Evolutionary conservation across 2,329 filamentous ascomycete species (phyloP), one percentile per base, ranked within the genome.

Genomic region (Epichloe glyceriae): DNA sequence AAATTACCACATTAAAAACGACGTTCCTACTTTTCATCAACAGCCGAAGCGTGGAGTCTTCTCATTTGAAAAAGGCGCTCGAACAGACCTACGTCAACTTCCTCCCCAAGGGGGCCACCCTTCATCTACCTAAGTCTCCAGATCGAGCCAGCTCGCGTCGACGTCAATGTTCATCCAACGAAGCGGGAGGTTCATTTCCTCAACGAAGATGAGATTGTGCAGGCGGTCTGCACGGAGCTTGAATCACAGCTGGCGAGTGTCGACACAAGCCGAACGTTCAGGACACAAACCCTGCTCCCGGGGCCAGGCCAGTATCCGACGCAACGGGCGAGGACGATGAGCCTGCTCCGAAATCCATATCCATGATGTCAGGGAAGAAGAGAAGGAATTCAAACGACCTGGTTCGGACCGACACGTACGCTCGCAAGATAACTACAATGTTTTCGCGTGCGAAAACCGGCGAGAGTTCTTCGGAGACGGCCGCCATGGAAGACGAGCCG

Each of bases 361-460:
- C 62, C 40, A 67, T 65, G 4, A 55, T 68, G 8, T 64, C 67
- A 19, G 60, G 62, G 56, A 70, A 73, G 64, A 61, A 62, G 62
- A 56, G 66, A 64, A 66, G 66, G 60, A 67, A 69, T 54, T 68
- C 70, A 19, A 94, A 94, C 62, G 95, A 86, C 50, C 79, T 98
- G 12, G 83, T 98, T 3, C 82, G 93, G 19, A 97, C 91, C 11
- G 93, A 98, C 64, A 82, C 87, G 1, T 86, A 84, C 53, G 75
- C 88, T 56, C 85, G 90, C 52, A 98, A 98, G 65, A 98, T 98
- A 55, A 98, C 93, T 0, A 89, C 87, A 54, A 97, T 98, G 91
- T 80, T 98, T 52, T 50, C 60, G 34, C 76, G 81, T n/a, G 76
- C 82, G 17, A 69, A 73, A 47, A 49, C 59, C 11, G 50, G 55